A percentile compares a stretch with the other conserved stretches of the same genome.
Evolutionary conservation across 257 asterid species (phyloP).

Genomic region (Fraxinus anomala): DNA sequence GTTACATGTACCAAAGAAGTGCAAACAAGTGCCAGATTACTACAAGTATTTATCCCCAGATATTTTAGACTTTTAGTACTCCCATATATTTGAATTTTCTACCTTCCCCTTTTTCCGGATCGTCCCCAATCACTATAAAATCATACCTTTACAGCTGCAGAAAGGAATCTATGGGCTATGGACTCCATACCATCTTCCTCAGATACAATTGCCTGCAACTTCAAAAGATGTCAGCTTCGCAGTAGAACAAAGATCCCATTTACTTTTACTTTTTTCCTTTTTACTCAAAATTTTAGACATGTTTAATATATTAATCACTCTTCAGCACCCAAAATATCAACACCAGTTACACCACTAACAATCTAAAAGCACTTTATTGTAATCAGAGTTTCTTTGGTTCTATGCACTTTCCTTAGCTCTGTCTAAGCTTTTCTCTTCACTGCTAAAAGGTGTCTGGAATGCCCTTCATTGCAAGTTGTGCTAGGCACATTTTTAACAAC

Average conservation of each 20-base stretch:
- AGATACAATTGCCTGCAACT: conserved; percentile 71
- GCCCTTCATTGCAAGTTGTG: not conserved
- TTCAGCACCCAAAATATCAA: not conserved
- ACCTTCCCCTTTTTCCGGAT: no score
- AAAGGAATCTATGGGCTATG: conserved; percentile 91
- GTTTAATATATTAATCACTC: no score
- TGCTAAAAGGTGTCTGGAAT: not conserved
- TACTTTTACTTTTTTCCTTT: not conserved
- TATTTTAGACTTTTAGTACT: not conserved
- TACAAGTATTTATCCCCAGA: not conserved
- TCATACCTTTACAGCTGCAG: conserved; percentile 89
- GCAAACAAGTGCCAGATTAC: not conserved
- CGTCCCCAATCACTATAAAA: not conserved
- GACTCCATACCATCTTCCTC: conserved; percentile 99
- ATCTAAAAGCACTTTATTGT: not conserved
- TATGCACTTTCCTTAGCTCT: not conserved
- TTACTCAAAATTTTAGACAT: no score
- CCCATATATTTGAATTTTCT: no score
- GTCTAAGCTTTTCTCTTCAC: not conserved
- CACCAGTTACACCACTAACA: not conserved
- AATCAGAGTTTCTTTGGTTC: not conserved
- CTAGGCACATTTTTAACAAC: not conserved
- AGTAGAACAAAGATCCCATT: conserved; percentile 1
- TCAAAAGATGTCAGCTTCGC: conserved; percentile 24
- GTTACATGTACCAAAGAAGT: not conserved